Percentiles rank a stretch among this genome's conserved stretches.
phyloP scores from a whole-genome alignment of 1,284 basidiomycete genomes.

The Sporisorium scitamineum region DNA sequence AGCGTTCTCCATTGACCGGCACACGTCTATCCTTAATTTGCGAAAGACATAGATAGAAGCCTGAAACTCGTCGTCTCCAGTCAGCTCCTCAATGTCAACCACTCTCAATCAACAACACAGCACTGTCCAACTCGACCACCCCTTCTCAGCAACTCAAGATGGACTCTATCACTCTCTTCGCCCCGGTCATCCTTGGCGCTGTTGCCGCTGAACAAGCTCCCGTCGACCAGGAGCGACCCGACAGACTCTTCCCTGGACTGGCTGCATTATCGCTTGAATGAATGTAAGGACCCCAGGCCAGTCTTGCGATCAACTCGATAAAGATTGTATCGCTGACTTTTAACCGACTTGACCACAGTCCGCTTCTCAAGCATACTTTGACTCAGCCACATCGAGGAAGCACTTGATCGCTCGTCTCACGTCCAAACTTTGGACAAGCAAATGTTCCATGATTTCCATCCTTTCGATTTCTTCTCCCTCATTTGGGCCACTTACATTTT shows the following conservation, averaged over 20 bases:
- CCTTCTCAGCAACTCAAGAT: slow-evolving; percentile 2
- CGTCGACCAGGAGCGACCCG: slow-evolving; percentile 11
- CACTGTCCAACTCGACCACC: background rate
- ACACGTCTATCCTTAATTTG: background rate
- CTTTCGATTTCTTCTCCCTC: too few relatives aligned
- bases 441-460: too few relatives aligned
- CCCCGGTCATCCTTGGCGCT: slow-evolving; percentile 19
- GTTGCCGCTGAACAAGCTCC: slow-evolving; percentile 21
- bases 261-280: slow-evolving; percentile 14
- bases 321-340: background rate
- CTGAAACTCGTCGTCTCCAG: background rate
- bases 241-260: slow-evolving; percentile 6
- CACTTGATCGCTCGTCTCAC: background rate
- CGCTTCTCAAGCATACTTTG: background rate
- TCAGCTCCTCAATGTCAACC: background rate
- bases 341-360: background rate
- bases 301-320: background rate
- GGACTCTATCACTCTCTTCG: slow-evolving; percentile 25
- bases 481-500: too few relatives aligned
- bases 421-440: background rate
- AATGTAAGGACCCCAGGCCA: background rate
- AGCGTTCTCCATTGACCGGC: background rate
- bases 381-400: background rate
- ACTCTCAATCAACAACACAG: background rate
- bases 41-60: slow-evolving; percentile 5